phyloP scores from a whole-genome alignment of 805 yeast genomes.

The Saturnispora quitensis region DNA sequence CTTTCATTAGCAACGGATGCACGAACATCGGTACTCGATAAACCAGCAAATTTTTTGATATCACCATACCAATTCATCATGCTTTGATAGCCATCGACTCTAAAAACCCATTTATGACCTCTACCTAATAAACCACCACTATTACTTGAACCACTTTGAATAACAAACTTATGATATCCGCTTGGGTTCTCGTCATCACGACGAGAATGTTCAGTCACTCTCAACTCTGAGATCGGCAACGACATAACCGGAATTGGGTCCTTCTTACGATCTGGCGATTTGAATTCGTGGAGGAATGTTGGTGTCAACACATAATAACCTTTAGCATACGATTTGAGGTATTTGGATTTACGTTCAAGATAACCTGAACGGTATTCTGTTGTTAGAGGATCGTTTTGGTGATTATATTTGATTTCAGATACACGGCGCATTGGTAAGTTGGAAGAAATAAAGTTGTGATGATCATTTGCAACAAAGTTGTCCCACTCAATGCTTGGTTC shows the following conservation, averaged over 20 bases:
- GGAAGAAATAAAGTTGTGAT: constrained; percentile 53
- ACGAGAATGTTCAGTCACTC: constrained; percentile 73
- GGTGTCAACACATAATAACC: constrained; percentile 92
- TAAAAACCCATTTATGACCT: constrained; percentile 91
- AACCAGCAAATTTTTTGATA: constrained; percentile 54
- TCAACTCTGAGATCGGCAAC: constrained; percentile 66
- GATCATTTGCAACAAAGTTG: constrained; percentile 63
- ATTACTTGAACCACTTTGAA: constrained; percentile 62
- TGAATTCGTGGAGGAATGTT: constrained; percentile 82
- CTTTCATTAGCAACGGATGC: constrained; percentile 36
- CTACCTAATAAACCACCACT: constrained; percentile 65
- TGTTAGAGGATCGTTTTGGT: constrained; percentile 62
- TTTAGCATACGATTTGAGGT: constrained; percentile 78
- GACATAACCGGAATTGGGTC: constrained; percentile 83
- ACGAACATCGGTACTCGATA: constrained; percentile 53
- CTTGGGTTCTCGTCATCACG: constrained; percentile 50
- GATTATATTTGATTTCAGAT: constrained; percentile 54
- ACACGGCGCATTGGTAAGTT: constrained; percentile 51
- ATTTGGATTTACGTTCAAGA: constrained; percentile 85
- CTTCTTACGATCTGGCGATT: constrained; percentile 68
- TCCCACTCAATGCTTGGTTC: constrained; percentile 87
- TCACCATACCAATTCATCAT: constrained; percentile 85
- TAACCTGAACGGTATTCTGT: constrained; percentile 64
- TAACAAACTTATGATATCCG: constrained; percentile 63
- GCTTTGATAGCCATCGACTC: constrained; percentile 70